Evolutionary conservation across 768 basidiomycete genomes (phyloP).

Genomic region (Mycena amicta): DNA sequence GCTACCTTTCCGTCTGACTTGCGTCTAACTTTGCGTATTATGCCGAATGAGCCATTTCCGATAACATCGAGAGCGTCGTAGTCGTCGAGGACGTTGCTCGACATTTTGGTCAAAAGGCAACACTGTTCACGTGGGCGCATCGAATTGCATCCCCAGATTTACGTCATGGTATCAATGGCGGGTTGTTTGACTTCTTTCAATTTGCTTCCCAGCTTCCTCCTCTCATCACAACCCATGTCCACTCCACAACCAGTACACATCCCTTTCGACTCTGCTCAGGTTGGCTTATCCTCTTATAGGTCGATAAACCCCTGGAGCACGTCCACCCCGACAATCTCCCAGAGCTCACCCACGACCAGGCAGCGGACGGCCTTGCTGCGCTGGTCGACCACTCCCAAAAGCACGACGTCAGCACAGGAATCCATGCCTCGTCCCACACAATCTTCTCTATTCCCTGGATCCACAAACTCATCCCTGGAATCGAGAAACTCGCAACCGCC

Average conservation of each 20-base stretch:
- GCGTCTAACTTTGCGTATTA: slow-evolving; percentile 91
- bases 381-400: slow-evolving; percentile 37
- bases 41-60: slow-evolving; percentile 96
- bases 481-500: slow-evolving; percentile 52
- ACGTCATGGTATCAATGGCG: background rate
- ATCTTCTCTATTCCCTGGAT: slow-evolving; percentile 40
- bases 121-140: background rate
- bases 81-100: slow-evolving; percentile 61
- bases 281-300: slow-evolving; percentile 10
- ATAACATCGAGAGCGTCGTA: slow-evolving; percentile 92
- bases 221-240: background rate
- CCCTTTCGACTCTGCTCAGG: background rate
- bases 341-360: slow-evolving; percentile 4
- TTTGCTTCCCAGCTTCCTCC: background rate
- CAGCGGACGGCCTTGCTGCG: slow-evolving; percentile 7
- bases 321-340: slow-evolving; percentile 7
- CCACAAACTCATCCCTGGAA: slow-evolving; percentile 52
- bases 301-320: slow-evolving; percentile 25
- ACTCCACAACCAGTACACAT: background rate
- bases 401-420: slow-evolving; percentile 36
- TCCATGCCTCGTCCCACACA: slow-evolving; percentile 34
- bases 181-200: background rate
- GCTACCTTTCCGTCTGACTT: slow-evolving; percentile 81
- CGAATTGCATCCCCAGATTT: background rate
- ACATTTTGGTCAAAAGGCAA: slow-evolving; percentile 23